A percentile compares a stretch with the other conserved stretches of the same genome.
phyloP scores from a whole-genome alignment of 164 flowering plant species.

The Berberis thunbergii region DNA sequence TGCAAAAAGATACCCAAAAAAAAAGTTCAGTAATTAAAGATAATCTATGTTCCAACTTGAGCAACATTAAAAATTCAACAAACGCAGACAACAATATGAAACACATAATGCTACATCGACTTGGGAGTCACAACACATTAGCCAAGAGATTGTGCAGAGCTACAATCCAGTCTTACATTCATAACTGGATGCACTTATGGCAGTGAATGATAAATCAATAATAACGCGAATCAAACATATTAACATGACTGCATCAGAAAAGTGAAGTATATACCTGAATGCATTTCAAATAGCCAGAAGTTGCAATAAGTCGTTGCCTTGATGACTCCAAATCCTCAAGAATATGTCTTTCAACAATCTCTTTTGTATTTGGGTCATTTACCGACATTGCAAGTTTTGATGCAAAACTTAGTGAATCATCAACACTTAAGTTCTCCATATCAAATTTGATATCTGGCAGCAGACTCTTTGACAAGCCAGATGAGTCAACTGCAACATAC shows the following conservation, averaged over 20 bases:
- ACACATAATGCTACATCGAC: too few species aligned
- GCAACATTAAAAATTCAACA: too few species aligned
- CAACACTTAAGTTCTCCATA: slow-evolving; percentile 50
- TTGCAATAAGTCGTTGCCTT: slow-evolving; percentile 70
- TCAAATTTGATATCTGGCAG: slow-evolving; percentile 33
- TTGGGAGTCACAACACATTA: too few species aligned
- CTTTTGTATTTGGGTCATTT: slow-evolving; percentile 25
- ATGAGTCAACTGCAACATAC: slow-evolving; percentile 40
- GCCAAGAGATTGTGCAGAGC: too few species aligned
- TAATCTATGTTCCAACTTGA: too few species aligned
- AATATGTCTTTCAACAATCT: slow-evolving; percentile 25
- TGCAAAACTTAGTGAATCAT: slow-evolving; percentile 76
- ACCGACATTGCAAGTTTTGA: slow-evolving; percentile 41
- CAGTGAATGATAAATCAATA: too few species aligned
- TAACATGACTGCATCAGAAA: not conserved
- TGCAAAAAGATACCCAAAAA: too few species aligned
- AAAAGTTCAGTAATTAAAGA: too few species aligned
- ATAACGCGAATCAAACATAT: too few species aligned
- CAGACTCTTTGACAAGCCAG: slow-evolving; percentile 26
- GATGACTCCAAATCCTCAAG: slow-evolving; percentile 66
- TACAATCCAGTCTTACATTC: too few species aligned
- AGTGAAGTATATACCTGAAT: slow-evolving; percentile 53
- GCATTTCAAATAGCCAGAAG: slow-evolving; percentile 87
- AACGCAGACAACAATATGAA: too few species aligned
- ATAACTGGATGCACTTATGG: too few species aligned